Percentiles rank a stretch among this genome's conserved stretches.
These are phyloP conservation scores for Penicillium arizonense DNA, from an alignment of 495 filamentous ascomycete genomes.

Conservation along the genomic window DNA sequence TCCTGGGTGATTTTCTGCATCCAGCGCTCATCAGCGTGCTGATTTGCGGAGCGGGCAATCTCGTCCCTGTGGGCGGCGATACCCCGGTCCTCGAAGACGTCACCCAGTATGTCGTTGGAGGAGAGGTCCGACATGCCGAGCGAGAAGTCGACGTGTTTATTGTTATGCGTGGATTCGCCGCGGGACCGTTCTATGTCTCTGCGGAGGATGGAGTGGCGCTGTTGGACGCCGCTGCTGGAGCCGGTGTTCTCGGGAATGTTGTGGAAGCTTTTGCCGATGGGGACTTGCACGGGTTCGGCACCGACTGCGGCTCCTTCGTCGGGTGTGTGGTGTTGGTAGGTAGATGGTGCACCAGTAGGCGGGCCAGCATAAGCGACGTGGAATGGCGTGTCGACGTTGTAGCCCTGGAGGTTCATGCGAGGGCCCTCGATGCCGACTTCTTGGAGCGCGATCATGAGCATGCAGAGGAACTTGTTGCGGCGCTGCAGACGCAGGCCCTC, in stretches of 20 bases:
- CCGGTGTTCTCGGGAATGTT: conserved; percentile 30
- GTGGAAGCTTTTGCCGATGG: conserved; percentile 11
- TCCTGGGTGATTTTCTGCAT: no score
- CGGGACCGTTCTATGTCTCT: conserved; percentile 49
- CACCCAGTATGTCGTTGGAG: conserved; percentile 61
- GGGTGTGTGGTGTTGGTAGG: no score
- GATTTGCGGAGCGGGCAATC: no score
- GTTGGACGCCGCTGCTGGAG: conserved; percentile 18
- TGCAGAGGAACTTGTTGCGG: conserved; percentile 95
- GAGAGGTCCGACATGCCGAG: conserved; percentile 63
- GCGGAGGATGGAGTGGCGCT: conserved; percentile 51
- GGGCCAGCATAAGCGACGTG: conserved; percentile 48
- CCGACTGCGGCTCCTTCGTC: no score
- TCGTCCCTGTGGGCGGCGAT: no score
- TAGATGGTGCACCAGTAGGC: conserved; percentile 16
- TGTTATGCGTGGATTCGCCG: conserved; percentile 54
- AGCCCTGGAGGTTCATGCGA: conserved; percentile 69
- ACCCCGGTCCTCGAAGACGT: conserved; percentile 61
- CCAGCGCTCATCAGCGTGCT: no score
- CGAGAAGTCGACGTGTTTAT: conserved; percentile 72
- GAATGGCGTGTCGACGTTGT: conserved; percentile 56
- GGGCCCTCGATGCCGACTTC: conserved; percentile 90
- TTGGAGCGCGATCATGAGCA: conserved; percentile 82
- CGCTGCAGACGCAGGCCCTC: no score
- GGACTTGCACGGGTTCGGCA: conserved; percentile 15